These are phyloP conservation scores for Lithospermum erythrorhizon DNA, from an alignment of 257 asterid genomes.

Conservation along the genomic window DNA sequence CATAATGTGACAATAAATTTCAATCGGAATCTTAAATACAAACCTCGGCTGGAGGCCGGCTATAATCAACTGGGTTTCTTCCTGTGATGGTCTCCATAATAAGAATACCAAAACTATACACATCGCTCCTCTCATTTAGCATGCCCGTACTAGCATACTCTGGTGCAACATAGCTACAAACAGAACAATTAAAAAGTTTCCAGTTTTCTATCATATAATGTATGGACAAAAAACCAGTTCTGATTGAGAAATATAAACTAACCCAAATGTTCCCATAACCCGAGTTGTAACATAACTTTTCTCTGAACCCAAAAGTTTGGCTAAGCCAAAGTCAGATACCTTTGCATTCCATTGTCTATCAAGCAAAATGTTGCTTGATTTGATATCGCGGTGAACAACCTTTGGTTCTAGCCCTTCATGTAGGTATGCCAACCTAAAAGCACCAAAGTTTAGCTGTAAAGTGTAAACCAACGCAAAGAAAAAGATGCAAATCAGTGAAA, in stretches of 20 bases:
- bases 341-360: slow-evolving; percentile 69
- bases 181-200: slow-evolving; percentile 5
- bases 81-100: slow-evolving; percentile 83
- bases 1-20: neutral
- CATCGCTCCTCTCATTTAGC: slow-evolving; percentile 87
- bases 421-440: slow-evolving; percentile 61
- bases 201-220: neutral
- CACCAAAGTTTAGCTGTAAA: slow-evolving; percentile 10
- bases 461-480: too few species aligned
- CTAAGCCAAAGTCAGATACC: slow-evolving; percentile 86
- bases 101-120: slow-evolving; percentile 83
- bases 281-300: slow-evolving; percentile 73
- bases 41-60: slow-evolving; percentile 83
- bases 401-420: slow-evolving; percentile 94
- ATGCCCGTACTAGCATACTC: slow-evolving; percentile 91
- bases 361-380: slow-evolving; percentile 78
- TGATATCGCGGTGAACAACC: slow-evolving; percentile 88
- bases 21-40: slow-evolving; percentile 5
- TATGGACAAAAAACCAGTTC: neutral
- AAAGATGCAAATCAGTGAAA: neutral
- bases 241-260: slow-evolving; percentile 13
- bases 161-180: slow-evolving; percentile 77
- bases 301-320: slow-evolving; percentile 80
- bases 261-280: slow-evolving; percentile 98
- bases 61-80: slow-evolving; percentile 73